Evolutionary conservation across 1,284 basidiomycete species (phyloP), one percentile per base, ranked within the genome.

Genomic region (Sanghuangporus weigelae): DNA sequence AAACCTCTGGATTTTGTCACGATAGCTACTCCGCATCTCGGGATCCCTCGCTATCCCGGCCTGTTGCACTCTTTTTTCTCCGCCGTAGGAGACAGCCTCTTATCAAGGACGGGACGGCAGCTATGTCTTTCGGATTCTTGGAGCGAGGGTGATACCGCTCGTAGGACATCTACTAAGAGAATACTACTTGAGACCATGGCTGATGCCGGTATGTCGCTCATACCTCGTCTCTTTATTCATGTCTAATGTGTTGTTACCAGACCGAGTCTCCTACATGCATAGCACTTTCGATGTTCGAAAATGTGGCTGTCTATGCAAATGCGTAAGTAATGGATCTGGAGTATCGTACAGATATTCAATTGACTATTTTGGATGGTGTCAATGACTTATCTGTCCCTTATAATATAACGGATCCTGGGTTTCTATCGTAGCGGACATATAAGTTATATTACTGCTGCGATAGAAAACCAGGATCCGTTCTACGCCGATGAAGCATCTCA

Each of bases 331-430:
- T 31, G 42, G 59, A 60, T 66, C 11, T 16, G 10, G n/a, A 19
- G 2, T 3, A 14, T 49, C 56, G 63, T 19, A 40, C 35, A 11
- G 3, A 40, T 54, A 40, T 48, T 36, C 50, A 49, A 53, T n/a
- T 19, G 36, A 7, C 19, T 62, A 5, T 31, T 31, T 31, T 31
- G 36, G 21, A 64, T 65, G 83, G 84, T 2, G 76, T 93, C 44
- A 86, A 91, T 68, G 93, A 95, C 70, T 65, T 79, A 8, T 93
- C 93, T 1, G 94, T 96, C 0, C 92, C 93, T 1, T 96, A 91
- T n/a, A n/a, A n/a, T n/a, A n/a, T n/a, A n/a, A n/a, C n/a, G n/a
- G n/a, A n/a, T n/a, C n/a, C n/a, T n/a, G n/a, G n/a, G n/a, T n/a
- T n/a, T n/a, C n/a, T n/a, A n/a, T n/a, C n/a, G n/a, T n/a, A n/a